Evolutionary conservation across 2,329 filamentous ascomycete species (phyloP).

Genomic region (Ceratocystis ficicola): DNA sequence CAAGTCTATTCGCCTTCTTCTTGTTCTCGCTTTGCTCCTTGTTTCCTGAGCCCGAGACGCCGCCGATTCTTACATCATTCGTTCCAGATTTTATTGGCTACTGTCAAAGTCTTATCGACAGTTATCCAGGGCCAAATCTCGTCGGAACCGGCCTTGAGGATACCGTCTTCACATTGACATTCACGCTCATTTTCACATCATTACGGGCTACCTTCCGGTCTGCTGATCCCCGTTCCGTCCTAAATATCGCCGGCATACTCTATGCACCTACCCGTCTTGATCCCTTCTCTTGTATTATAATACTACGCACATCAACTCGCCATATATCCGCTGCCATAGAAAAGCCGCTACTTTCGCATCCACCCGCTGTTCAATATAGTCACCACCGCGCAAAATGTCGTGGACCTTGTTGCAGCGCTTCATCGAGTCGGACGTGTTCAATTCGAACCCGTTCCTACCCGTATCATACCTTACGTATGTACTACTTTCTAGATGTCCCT

Average conservation of each 20-base stretch:
- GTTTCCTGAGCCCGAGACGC: background rate
- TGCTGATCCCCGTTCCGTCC: background rate
- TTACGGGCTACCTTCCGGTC: background rate
- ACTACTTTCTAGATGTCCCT: background rate
- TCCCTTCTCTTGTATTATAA: background rate
- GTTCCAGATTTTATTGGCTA: background rate
- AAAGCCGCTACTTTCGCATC: background rate
- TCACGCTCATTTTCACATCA: background rate
- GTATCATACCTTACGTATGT: constrained; percentile 80
- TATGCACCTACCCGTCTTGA: background rate
- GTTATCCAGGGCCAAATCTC: background rate
- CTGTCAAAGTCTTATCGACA: background rate
- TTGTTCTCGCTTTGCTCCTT: background rate
- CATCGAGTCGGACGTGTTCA: constrained; percentile 89
- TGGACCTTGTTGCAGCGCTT: constrained; percentile 84
- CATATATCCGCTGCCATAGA: background rate
- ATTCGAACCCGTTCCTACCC: constrained; percentile 76
- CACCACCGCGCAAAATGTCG: constrained; percentile 43
- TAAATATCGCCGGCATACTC: background rate
- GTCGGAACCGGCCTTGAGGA: background rate
- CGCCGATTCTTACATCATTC: background rate
- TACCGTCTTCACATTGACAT: background rate
- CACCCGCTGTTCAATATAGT: background rate
- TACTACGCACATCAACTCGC: background rate
- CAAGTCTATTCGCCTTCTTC: background rate